Evolutionary conservation across 768 basidiomycete species (phyloP).

Genomic region (Phlebiopsis flavidoalba): DNA sequence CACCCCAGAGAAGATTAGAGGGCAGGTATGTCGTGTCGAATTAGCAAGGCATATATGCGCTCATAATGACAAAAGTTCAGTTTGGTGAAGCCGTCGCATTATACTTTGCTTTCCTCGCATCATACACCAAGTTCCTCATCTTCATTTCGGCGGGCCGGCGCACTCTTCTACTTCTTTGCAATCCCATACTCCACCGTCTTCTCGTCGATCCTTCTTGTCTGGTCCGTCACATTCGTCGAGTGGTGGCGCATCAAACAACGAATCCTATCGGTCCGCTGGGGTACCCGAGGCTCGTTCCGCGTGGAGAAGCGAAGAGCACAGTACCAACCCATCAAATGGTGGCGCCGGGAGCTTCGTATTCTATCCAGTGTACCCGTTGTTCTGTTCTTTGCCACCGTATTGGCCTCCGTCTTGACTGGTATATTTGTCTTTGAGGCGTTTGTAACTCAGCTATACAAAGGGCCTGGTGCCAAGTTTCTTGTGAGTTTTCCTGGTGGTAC

Average conservation of each 20-base stretch:
- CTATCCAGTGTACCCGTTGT: slow-evolving; percentile 70
- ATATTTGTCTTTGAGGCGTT: slow-evolving; percentile 92
- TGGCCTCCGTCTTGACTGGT: slow-evolving; percentile 67
- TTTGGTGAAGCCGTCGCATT: slow-evolving; percentile 82
- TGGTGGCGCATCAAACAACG: slow-evolving; percentile 89
- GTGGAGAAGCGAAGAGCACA: slow-evolving; percentile 71
- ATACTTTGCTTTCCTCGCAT: slow-evolving; percentile 85
- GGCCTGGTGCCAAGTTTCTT: slow-evolving; percentile 73
- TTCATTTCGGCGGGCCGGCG: slow-evolving; percentile 72
- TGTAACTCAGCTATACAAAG: slow-evolving; percentile 82
- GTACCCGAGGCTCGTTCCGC: slow-evolving; percentile 69
- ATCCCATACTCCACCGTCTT: slow-evolving; percentile 74
- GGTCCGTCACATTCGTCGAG: slow-evolving; percentile 85
- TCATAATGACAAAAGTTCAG: slow-evolving; percentile 23
- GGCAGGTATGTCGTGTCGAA: slow-evolving; percentile 46
- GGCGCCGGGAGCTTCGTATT: slow-evolving; percentile 65
- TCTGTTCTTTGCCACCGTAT: slow-evolving; percentile 60
- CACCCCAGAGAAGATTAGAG: slow-evolving; percentile 64
- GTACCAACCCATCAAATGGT: slow-evolving; percentile 54
- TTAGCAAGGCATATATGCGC: not conserved
- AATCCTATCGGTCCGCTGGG: slow-evolving; percentile 77
- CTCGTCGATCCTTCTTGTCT: slow-evolving; percentile 70
- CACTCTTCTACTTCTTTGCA: slow-evolving; percentile 63
- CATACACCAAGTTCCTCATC: slow-evolving; percentile 76
- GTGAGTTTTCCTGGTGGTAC: slow-evolving; percentile 40